Conservation (phyloP, 176 grass and related monocot species). For the Aegilops umbellulata region DNA sequence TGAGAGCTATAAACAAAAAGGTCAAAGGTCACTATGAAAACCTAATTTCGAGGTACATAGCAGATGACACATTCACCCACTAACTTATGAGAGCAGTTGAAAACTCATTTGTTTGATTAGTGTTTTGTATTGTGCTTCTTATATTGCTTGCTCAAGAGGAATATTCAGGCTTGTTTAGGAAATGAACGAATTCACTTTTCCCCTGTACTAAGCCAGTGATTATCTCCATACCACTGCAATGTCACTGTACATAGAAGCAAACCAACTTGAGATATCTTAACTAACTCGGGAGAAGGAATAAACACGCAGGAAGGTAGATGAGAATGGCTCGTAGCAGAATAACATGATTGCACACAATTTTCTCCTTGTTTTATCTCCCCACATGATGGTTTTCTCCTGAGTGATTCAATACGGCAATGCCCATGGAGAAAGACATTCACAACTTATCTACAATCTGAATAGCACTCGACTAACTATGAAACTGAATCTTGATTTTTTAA, state of each 20-base stretch:
- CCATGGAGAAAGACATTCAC: neutral
- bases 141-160: slow-evolving; percentile 4
- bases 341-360: neutral
- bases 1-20: neutral
- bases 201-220: neutral
- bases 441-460: neutral
- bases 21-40: neutral
- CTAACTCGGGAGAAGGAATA: neutral
- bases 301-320: neutral
- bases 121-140: neutral
- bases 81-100: neutral
- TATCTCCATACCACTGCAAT: neutral
- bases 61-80: neutral
- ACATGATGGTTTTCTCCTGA: neutral
- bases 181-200: neutral
- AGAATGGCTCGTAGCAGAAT: neutral
- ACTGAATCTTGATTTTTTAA: neutral
- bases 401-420: neutral
- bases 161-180: neutral
- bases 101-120: neutral
- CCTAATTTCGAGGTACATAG: neutral
- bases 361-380: neutral
- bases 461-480: neutral
- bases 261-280: neutral
- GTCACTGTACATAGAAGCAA: neutral